Evolutionary conservation across 1,284 basidiomycete species (phyloP).

Genomic region (Ustilago curta): DNA sequence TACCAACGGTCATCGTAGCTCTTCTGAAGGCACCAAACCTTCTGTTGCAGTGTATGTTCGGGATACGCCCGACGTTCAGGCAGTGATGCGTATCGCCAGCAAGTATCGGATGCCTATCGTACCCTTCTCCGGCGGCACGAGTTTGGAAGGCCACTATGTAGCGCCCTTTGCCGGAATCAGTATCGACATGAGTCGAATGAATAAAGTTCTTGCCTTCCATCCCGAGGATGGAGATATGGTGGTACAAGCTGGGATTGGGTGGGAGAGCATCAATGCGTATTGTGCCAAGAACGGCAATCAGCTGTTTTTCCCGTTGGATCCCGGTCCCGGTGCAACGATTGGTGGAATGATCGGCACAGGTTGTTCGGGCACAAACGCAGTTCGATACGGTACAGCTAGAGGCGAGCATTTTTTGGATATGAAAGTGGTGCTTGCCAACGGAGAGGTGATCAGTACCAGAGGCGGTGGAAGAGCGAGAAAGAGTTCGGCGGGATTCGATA

Average conservation of each 20-base stretch:
- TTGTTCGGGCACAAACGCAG: conserved; percentile 79
- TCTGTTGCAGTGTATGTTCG: conserved; percentile 52
- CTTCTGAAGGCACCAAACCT: conserved; percentile 47
- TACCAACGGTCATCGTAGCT: conserved; percentile 43
- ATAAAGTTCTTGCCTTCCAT: conserved; percentile 74
- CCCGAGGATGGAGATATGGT: conserved; percentile 59
- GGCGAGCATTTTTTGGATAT: conserved; percentile 65
- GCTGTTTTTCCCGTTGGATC: conserved; percentile 85
- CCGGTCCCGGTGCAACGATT: conserved; percentile 78
- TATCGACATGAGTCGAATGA: conserved; percentile 85
- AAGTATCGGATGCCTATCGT: conserved; percentile 79
- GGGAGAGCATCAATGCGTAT: conserved; percentile 85
- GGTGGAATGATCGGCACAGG: conserved; percentile 87
- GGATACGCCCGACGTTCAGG: conserved; percentile 53
- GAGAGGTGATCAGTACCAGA: conserved; percentile 93
- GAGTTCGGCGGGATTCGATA: conserved; percentile 89
- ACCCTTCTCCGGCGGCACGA: conserved; percentile 78
- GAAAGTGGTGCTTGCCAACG: conserved; percentile 80
- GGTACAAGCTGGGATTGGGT: conserved; percentile 78
- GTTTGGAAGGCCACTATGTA: conserved; percentile 65
- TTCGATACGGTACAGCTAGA: conserved; percentile 88
- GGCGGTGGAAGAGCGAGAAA: conserved; percentile 76
- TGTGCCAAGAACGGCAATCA: conserved; percentile 79
- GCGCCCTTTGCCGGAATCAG: conserved; percentile 73
- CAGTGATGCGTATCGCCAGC: conserved; percentile 72